Percentiles rank a stretch among this genome's conserved stretches.
Conservation (phyloP, 2,329 filamentous ascomycete genomes). For the Falciphora oryzae region DNA sequence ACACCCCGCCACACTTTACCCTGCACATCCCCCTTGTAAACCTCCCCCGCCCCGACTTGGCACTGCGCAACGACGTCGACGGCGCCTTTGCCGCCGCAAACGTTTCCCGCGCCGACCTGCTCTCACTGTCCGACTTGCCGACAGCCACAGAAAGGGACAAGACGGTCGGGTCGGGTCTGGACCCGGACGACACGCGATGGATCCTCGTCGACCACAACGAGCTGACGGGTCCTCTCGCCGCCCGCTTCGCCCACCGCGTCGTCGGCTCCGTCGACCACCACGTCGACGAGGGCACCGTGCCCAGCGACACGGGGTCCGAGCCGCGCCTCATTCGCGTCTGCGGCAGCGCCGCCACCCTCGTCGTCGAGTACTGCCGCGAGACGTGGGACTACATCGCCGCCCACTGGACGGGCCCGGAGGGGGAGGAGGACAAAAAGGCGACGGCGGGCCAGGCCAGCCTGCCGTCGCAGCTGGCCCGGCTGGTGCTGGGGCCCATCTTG, state of each 20-base stretch:
- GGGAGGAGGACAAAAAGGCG: slow-evolving; percentile 33
- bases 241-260: slow-evolving; percentile 41
- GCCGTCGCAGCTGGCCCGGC: slow-evolving; percentile 51
- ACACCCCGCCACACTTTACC: slow-evolving; percentile 41
- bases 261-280: slow-evolving; percentile 73
- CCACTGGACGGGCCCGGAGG: slow-evolving; percentile 31
- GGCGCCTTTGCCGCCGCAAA: slow-evolving; percentile 58
- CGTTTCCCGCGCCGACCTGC: slow-evolving; percentile 53
- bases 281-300: slow-evolving; percentile 59
- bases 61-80: slow-evolving; percentile 66
- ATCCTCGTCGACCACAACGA: slow-evolving; percentile 76
- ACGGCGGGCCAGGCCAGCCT: background rate
- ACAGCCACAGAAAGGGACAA: slow-evolving; percentile 18
- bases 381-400: slow-evolving; percentile 50
- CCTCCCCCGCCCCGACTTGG: slow-evolving; percentile 60
- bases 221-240: slow-evolving; percentile 56
- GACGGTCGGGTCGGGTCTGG: slow-evolving; percentile 24
- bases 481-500: slow-evolving; percentile 65
- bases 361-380: slow-evolving; percentile 53
- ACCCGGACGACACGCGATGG: slow-evolving; percentile 57
- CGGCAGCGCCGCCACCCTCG: slow-evolving; percentile 69
- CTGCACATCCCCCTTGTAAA: slow-evolving; percentile 71
- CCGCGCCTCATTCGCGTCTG: slow-evolving; percentile 58
- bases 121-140: slow-evolving; percentile 52
- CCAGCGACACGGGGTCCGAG: slow-evolving; percentile 34